Base-by-base conservation (phyloP, 2,329 filamentous ascomycete species). In the Akanthomyces muscarius region DNA sequence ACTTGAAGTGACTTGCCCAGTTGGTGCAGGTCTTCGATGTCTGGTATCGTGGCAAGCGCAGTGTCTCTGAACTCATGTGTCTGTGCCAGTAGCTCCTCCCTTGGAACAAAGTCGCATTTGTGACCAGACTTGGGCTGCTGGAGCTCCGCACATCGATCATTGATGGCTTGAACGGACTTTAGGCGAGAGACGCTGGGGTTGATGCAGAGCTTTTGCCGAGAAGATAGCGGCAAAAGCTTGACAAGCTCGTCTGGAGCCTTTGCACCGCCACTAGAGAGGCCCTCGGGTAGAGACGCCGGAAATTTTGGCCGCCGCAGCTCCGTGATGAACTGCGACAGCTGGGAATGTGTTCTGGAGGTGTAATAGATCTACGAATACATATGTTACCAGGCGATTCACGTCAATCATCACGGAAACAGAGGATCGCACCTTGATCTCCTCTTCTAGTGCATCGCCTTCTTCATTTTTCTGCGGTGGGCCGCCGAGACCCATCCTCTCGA, bases 271-370 rank as follows among this genome's bases (percentile, higher is more conserved):
- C 30, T 8, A 23, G 69, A 65, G 28, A 81, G 58, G 0, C 76
- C 76, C 2, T 70, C 66, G 0, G 86, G 85, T 3, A 95, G 74
- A 2, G 89, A 91, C 0, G 91, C 82, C 5, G 92, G 91, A 64
- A 96, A 86, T 0, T 78, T 77, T n/a, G 96, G 90, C 33, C 91
- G 86, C 1, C 88, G 86, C 56, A 97, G 77, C 73, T 97, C 93
- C 48, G 87, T 84, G 21, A 94, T 88, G 74, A 97, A 96, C 71
- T 97, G 93, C 1, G 89, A 89, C 16, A 97, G 77, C 71, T 97
- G 93, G 3, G 93, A 97, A 74, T 97, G 93, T 1, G 93, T 97
- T 71, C 93, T 85, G 8, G 93, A 97, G 62, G 92, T 95, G 76
- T 94, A 97, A 74, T 91, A 96, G 58, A 97, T 90, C 81, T 87